phyloP scores from a whole-genome alignment of 1,284 basidiomycete genomes.

The Ganoderma multipileum region DNA sequence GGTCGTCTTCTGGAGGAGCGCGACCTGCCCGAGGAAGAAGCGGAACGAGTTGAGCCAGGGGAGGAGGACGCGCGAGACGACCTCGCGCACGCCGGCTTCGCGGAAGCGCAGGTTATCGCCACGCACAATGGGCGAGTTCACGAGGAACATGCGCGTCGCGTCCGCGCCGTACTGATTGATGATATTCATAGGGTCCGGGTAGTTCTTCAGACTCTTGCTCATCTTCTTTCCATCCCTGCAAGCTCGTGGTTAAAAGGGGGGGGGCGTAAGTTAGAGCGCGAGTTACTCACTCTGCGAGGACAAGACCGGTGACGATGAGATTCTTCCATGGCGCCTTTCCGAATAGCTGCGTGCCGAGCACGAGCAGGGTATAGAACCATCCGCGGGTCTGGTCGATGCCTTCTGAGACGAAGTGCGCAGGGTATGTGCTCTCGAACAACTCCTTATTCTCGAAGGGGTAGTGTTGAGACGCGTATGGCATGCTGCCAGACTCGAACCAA shows the following conservation, averaged over 20 bases:
- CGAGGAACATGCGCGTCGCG: slow-evolving; percentile 96
- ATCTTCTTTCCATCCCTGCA: slow-evolving; percentile 97
- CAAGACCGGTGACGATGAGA: slow-evolving; percentile 94
- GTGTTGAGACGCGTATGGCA: slow-evolving; percentile 98
- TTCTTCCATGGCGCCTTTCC: slow-evolving; percentile 98
- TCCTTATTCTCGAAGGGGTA: slow-evolving; percentile 99
- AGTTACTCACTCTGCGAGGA: slow-evolving; percentile 84
- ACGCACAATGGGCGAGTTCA: slow-evolving; percentile 98
- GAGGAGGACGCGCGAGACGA: slow-evolving; percentile 92
- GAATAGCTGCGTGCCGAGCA: slow-evolving; percentile 95
- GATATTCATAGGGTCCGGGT: slow-evolving; percentile 95
- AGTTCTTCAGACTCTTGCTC: slow-evolving; percentile 98
- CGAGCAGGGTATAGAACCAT: slow-evolving; percentile 99
- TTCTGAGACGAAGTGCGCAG: slow-evolving; percentile 98
- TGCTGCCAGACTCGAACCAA: slow-evolving; percentile 99
- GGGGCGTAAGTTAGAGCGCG: not conserved
- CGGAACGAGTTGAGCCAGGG: slow-evolving; percentile 99
- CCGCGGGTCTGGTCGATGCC: slow-evolving; percentile 97
- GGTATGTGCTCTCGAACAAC: slow-evolving; percentile 84
- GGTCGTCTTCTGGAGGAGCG: slow-evolving; percentile 85
- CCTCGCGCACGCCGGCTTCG: slow-evolving; percentile 97
- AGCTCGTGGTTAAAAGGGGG: slow-evolving; percentile 13
- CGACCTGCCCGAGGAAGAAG: slow-evolving; percentile 98
- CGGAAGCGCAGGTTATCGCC: slow-evolving; percentile 98
- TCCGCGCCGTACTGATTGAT: slow-evolving; percentile 96